A percentile compares a stretch with the other conserved stretches of the same genome.
phyloP scores from a whole-genome alignment of 495 filamentous ascomycete genomes.

The Aspergillus avenaceus region DNA sequence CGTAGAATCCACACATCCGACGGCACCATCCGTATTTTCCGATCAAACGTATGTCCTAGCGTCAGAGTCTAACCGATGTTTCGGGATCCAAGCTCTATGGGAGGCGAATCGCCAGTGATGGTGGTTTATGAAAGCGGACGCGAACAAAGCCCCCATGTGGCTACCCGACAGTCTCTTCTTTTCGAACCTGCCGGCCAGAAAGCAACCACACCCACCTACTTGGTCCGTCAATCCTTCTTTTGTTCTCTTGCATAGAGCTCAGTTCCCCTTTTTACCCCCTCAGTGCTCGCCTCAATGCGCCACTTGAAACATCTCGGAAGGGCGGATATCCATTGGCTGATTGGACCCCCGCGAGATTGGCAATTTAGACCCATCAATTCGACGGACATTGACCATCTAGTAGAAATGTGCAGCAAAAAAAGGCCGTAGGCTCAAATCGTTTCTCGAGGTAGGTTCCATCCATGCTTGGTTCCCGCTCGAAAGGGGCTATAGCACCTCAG shows the following conservation, averaged over 20 bases:
- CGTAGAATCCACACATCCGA: not conserved
- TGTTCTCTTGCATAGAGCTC: not conserved
- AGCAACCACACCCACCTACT: conserved; percentile 1
- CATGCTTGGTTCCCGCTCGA: conserved; percentile 5
- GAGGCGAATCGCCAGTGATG: not conserved
- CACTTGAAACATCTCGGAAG: conserved; percentile 4
- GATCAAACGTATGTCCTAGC: conserved; percentile 9
- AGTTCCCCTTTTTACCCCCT: not conserved
- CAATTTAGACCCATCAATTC: conserved; percentile 7
- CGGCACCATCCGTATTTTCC: conserved; percentile 8
- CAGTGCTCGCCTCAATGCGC: not conserved
- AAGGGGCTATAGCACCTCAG: not conserved
- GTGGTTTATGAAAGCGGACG: conserved; percentile 1
- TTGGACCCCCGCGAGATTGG: not conserved
- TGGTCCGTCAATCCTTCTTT: not conserved
- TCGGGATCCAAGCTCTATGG: not conserved
- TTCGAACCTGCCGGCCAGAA: not conserved
- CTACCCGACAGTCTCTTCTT: conserved; percentile 8
- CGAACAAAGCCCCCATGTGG: conserved; percentile 20
- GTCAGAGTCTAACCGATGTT: conserved; percentile 2
- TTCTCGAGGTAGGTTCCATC: conserved; percentile 6
- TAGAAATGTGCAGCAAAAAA: not conserved
- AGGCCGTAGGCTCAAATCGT: conserved; percentile 1
- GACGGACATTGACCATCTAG: conserved; percentile 8
- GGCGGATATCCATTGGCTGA: not conserved